Conservation (phyloP, 257 asterid genomes). For the Solanum peruvianum region DNA sequence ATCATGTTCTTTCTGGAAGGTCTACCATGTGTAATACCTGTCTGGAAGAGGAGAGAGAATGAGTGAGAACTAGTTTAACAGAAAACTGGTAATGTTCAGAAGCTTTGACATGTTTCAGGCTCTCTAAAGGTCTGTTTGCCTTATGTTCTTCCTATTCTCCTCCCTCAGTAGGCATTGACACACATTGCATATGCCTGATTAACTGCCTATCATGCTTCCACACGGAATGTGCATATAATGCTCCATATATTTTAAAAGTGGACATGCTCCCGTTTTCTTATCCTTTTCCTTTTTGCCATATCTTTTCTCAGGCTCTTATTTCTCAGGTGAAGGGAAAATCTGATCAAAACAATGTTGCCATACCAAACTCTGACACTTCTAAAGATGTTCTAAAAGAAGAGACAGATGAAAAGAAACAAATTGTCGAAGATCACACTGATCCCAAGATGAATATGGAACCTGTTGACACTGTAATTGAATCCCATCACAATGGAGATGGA, state of each 20-base stretch:
- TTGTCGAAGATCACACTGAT: conserved; percentile 28
- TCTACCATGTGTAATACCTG: not conserved
- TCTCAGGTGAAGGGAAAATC: conserved; percentile 62
- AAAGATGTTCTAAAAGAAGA: conserved; percentile 25
- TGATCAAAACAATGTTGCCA: conserved; percentile 33
- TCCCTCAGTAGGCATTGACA: not conserved
- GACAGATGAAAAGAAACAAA: conserved; percentile 35
- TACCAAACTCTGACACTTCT: conserved; percentile 40
- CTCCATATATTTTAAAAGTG: not conserved
- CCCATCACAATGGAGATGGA: conserved; percentile 24
- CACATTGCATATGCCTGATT: not conserved
- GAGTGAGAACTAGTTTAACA: not conserved
- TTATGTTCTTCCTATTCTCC: not conserved
- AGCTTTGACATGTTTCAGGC: not conserved
- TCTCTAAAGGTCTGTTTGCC: not conserved
- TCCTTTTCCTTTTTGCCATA: not conserved
- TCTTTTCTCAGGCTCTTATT: conserved; percentile 6
- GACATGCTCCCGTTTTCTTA: not conserved
- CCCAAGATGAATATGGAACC: conserved; percentile 13
- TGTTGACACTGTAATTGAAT: conserved; percentile 23
- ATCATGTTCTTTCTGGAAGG: not conserved
- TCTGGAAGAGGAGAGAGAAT: not conserved
- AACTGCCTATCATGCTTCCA: not conserved
- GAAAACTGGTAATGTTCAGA: not conserved
- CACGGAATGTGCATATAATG: not conserved